Base-by-base conservation (phyloP, 192 early-diverging fungal species). In the Rhizoclosmatium sp. region DNA sequence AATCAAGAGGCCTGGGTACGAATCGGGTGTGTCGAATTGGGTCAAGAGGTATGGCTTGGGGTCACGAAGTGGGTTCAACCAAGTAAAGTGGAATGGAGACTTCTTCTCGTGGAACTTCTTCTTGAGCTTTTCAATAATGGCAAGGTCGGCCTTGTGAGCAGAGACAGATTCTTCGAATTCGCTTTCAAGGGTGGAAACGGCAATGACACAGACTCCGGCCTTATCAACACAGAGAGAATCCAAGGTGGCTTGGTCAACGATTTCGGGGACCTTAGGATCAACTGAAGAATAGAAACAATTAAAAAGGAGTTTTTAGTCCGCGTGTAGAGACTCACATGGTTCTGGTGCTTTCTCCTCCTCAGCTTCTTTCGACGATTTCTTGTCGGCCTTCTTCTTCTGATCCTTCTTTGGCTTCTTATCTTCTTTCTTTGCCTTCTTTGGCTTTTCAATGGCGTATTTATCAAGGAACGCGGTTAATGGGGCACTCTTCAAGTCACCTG, bases 381-480 rank as follows among this genome's bases (percentile, higher is more conserved):
- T 83, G 44, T 71, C 60, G 46, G 67, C 19, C 46, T 23, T 42
- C 47, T 73, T 66, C 65, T 76, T 81, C 76, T 85, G 77, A 23
- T 65, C 56, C 31, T 83, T 78, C 71, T 83, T 81, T 48, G 71
- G 39, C 4, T 61, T 69, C 65, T 81, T 81, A 40, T 59, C 7
- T 46, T 56, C 47, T 49, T 71, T 71, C 70, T 82, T 21, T 46
- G 81, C 72, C 46, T 85, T 71, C 54, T 78, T 44, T 39, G 80
- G 58, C 39, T 81, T 75, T 72, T 79, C 44, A 58, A 62, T 5
- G 51, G 92, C 85, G 82, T 94, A 87, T 68, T 91, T 78, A 65
- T 87, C 84, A 39, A 95, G 76, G 79, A 93, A 94, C 47, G 92
- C 85, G 2, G 75, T 80, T 3, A 95, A 73, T 0, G 79, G 79